phyloP scores from a whole-genome alignment of 192 early-diverging fungal species.

The Rhizophagus clarus region DNA sequence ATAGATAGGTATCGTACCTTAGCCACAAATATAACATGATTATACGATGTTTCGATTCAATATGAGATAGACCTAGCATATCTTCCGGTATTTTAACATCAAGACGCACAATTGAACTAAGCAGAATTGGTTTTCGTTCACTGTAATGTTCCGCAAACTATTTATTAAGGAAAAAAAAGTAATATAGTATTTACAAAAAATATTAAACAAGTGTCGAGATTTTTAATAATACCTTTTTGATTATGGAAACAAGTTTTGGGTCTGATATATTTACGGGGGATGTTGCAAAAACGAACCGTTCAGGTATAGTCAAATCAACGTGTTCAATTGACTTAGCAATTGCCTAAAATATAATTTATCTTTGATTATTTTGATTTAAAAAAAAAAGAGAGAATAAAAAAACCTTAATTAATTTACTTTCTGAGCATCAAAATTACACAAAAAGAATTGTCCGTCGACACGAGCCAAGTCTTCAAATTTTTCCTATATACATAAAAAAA shows the following conservation, averaged over 20 bases:
- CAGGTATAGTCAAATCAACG: conserved; percentile 60
- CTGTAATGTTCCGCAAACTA: conserved; percentile 36
- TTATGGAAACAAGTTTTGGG: background rate
- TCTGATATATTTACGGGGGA: conserved; percentile 61
- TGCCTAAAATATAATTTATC: conserved; percentile 23
- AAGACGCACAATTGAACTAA: conserved; percentile 40
- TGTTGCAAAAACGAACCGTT: conserved; percentile 72
- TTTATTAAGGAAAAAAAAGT: background rate
- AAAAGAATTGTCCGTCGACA: conserved; percentile 70
- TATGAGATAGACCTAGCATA: background rate
- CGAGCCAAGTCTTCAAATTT: conserved; percentile 74
- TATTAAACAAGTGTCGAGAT: background rate
- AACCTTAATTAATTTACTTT: conserved; percentile 42
- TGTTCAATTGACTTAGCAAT: conserved; percentile 67
- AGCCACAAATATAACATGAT: conserved; percentile 93
- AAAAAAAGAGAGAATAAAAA: background rate
- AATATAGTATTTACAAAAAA: background rate
- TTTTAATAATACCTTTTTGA: conserved; percentile 2
- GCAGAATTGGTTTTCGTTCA: conserved; percentile 41
- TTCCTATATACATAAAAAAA: conserved; percentile 35
- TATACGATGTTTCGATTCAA: conserved; percentile 77
- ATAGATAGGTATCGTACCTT: conserved; percentile 40
- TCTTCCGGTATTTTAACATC: conserved; percentile 11
- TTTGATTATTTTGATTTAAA: background rate
- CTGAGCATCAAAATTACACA: conserved; percentile 72